These are phyloP conservation scores for Chlamydomonas reinhardtii DNA, from an alignment of 163 green algal genomes.

Conservation along the genomic window DNA sequence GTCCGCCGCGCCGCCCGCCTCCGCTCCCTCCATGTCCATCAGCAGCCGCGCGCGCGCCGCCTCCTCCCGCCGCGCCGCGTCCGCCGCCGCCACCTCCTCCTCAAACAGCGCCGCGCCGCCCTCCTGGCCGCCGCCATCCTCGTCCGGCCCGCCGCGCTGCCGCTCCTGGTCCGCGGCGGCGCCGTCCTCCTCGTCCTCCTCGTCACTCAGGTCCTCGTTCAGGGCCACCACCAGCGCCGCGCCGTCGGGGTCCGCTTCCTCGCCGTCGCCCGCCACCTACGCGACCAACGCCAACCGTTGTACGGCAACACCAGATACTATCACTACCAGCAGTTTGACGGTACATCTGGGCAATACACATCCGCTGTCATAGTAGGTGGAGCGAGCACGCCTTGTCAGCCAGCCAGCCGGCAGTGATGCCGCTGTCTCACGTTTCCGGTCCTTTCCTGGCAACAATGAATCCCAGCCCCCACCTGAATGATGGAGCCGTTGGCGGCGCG, in stretches of 20 bases:
- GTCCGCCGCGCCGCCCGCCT: not conserved
- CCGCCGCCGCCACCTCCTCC: constrained; percentile 38
- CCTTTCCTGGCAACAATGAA: no score
- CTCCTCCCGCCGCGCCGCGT: not conserved
- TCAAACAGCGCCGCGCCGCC: constrained; percentile 18
- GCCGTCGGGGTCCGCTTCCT: constrained; percentile 64
- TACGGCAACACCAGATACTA: no score
- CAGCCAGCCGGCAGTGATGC: no score
- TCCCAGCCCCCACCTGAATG: no score
- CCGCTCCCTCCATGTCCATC: constrained; percentile 43
- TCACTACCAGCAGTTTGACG: no score
- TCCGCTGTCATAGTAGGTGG: no score
- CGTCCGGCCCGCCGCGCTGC: not conserved
- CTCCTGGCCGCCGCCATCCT: not conserved
- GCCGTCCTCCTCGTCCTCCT: constrained; percentile 42
- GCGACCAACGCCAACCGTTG: not conserved
- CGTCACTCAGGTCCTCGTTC: constrained; percentile 52
- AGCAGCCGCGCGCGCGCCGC: not conserved
- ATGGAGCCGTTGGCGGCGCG: constrained; percentile 58
- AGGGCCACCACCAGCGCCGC: constrained; percentile 57
- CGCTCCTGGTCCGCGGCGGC: not conserved
- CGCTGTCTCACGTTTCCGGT: no score
- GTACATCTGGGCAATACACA: no score
- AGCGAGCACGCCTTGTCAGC: no score
- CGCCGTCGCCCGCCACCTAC: constrained; percentile 42